Conservation (phyloP, 768 basidiomycete species). For the Suillus brevipes region DNA sequence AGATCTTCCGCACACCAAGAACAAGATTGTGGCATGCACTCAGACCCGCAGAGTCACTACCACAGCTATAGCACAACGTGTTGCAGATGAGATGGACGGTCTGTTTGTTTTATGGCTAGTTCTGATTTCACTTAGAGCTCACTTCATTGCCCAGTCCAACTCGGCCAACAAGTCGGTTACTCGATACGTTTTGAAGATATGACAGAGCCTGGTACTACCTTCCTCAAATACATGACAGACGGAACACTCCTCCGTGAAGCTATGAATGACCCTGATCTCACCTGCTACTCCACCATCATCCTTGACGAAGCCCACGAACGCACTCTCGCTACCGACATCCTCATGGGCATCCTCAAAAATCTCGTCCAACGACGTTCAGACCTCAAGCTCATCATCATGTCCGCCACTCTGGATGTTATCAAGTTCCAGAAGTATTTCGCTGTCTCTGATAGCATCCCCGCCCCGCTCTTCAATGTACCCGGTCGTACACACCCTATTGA, state of each 20-base stretch:
- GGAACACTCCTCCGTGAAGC: constrained; percentile 97
- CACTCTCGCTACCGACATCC: constrained; percentile 94
- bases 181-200: constrained; percentile 95
- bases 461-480: constrained; percentile 86
- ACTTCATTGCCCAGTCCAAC: constrained; percentile 56
- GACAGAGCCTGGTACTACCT: constrained; percentile 82
- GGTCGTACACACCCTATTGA: constrained; percentile 95
- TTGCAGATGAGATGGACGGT: constrained; percentile 99
- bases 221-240: constrained; percentile 99
- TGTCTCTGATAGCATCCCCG: constrained; percentile 42
- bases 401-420: constrained; percentile 93
- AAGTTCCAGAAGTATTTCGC: constrained; percentile 97
- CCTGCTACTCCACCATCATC: constrained; percentile 94
- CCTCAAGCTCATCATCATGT: constrained; percentile 98
- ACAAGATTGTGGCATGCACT: constrained; percentile 93
- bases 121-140: not conserved
- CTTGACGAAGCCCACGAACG: constrained; percentile 99
- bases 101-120: constrained; percentile 25
- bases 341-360: constrained; percentile 93
- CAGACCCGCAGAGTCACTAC: constrained; percentile 95
- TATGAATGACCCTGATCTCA: constrained; percentile 93
- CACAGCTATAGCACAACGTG: constrained; percentile 97
- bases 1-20: constrained; percentile 86
- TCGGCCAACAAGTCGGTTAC: constrained; percentile 95
- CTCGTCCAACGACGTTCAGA: constrained; percentile 80